Base-by-base conservation (phyloP, 768 basidiomycete species). In the Gloeostereum incarnatum region DNA sequence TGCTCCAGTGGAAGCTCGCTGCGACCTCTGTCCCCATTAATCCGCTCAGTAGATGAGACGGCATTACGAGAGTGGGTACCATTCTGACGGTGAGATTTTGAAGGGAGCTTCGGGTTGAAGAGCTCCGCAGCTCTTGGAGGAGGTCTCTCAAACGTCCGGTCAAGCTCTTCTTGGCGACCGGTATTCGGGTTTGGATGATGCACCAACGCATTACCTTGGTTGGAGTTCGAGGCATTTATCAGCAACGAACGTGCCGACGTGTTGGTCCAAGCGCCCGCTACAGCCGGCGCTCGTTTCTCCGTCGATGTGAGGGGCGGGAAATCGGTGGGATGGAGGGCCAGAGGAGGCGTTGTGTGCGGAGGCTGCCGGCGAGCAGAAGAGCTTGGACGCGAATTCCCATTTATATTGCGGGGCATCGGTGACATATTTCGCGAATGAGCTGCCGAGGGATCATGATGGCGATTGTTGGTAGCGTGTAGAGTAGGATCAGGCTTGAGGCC, bases 401-500 rank as follows among this genome's bases (percentile, higher is more conserved):
- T 65, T 20, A 58, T 50, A 16, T 49, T 51, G 24, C 61, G 59
- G n/a, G 64, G 52, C 38, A 65, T 60, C 17, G 68, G 62, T 10
- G 68, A 61, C 47, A 67, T 61, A 17, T 54, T 64, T 14, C 62
- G 66, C 26, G 60, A 62, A 46, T 49, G 66, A 42, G 54, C 53
- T 30, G 55, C 48, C 10, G 56, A 48, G 46, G 69, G 65, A 34
- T 81, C 75, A 42, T 75, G 74, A 50, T 77, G 72, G 7, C 77
- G 68, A 17, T 59, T 42, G 19, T 61, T 61, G 1, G 69, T 59
- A 21, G 69, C 32, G 45, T 82, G 73, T 19, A 83, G 56, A 9
- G 75, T 82, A 20, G 80, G 78, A 43, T 85, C 80, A 0, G 85
- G 74, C 54, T 81, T 86, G 23, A 90, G 65, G 11, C 85, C 85